Evolutionary conservation across 768 basidiomycete genomes (phyloP).

Genomic region (Suillus lakei): DNA sequence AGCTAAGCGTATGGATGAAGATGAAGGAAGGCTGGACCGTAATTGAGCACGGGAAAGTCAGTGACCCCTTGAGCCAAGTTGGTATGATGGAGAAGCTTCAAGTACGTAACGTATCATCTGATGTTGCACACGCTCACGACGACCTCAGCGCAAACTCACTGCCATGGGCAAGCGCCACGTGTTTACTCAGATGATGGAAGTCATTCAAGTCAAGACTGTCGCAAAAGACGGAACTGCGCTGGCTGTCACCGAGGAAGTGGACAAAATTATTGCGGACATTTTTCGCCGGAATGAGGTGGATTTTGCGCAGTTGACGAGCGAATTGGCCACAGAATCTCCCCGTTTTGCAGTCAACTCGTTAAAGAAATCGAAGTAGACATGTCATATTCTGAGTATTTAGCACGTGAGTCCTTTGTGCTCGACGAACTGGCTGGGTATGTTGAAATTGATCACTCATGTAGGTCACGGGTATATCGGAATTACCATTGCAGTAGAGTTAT

Average conservation of each 20-base stretch:
- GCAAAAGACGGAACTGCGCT: slow-evolving; percentile 25
- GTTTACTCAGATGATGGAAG: slow-evolving; percentile 38
- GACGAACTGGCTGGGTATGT: background rate
- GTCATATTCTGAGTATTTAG: background rate
- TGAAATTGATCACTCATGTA: background rate
- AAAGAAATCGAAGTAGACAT: slow-evolving; percentile 24
- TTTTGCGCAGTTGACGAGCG: slow-evolving; percentile 32
- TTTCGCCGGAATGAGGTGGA: slow-evolving; percentile 36
- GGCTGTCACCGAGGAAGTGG: slow-evolving; percentile 34
- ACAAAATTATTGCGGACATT: slow-evolving; percentile 35
- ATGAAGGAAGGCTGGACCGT: slow-evolving; percentile 31
- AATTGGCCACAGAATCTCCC: slow-evolving; percentile 24
- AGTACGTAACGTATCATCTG: slow-evolving; percentile 17
- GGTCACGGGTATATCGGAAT: background rate
- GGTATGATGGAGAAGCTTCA: slow-evolving; percentile 36
- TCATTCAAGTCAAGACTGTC: slow-evolving; percentile 36
- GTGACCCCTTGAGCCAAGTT: slow-evolving; percentile 20
- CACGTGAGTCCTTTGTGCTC: background rate
- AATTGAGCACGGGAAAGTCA: slow-evolving; percentile 32
- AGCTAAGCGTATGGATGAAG: slow-evolving; percentile 39
- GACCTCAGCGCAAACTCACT: slow-evolving; percentile 26
- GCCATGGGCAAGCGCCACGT: slow-evolving; percentile 37
- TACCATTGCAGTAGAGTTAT: background rate
- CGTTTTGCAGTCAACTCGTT: slow-evolving; percentile 27
- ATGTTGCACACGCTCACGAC: background rate